Conservation (phyloP, 176 grass and related monocot genomes). For the Alloteropsis semialata region DNA sequence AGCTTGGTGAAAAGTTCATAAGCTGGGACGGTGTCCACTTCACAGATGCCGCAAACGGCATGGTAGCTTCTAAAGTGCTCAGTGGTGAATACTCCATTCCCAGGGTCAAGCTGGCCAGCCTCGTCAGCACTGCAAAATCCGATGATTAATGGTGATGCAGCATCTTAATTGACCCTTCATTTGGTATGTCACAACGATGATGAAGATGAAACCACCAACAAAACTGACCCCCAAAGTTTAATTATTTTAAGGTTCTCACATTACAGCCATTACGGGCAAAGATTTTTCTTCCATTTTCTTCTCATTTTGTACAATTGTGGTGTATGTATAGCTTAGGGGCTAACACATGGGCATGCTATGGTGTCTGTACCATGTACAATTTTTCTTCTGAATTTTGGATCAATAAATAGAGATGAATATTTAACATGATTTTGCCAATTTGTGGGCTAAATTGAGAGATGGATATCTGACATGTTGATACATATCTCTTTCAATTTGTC, state of each 20-base stretch:
- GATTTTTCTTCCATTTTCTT: neutral
- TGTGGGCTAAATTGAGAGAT: neutral
- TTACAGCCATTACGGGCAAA: neutral
- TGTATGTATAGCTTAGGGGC: conserved; percentile 38
- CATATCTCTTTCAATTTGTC: neutral
- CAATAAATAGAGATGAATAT: conserved; percentile 41
- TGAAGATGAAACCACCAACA: conserved; percentile 40
- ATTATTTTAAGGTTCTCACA: conserved; percentile 24
- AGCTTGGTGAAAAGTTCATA: conserved; percentile 66
- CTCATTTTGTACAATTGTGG: conserved; percentile 21
- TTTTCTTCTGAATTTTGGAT: conserved; percentile 35
- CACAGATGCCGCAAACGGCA: conserved; percentile 65
- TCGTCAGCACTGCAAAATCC: conserved; percentile 38
- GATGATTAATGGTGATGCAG: conserved; percentile 18
- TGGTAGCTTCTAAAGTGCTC: conserved; percentile 58
- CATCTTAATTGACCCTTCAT: neutral
- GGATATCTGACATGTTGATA: neutral
- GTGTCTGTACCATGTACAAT: conserved; percentile 10
- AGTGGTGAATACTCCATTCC: conserved; percentile 55
- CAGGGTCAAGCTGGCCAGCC: conserved; percentile 48
- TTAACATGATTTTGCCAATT: neutral
- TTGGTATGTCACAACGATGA: conserved; percentile 25
- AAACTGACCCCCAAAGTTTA: conserved; percentile 24
- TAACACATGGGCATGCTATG: conserved; percentile 19
- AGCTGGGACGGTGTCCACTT: conserved; percentile 92